Conservation (phyloP, 345 rosid genomes). For the Sapria himalayana region DNA sequence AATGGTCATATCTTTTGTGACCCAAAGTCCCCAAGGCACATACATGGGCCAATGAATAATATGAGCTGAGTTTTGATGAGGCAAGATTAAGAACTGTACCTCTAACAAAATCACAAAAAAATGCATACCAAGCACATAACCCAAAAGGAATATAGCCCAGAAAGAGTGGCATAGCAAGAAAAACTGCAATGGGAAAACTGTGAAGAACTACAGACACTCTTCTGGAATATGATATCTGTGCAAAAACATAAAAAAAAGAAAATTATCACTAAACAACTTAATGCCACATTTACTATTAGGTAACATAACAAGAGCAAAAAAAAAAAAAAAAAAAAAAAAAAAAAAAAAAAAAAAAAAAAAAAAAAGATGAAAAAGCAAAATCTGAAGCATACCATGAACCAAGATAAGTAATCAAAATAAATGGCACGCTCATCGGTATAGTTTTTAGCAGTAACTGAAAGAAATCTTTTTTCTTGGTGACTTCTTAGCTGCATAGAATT, state of each 20-base stretch:
- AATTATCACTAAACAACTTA: slow-evolving; percentile 1
- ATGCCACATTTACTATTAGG: too few species aligned
- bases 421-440: slow-evolving; percentile 45
- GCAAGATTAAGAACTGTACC: slow-evolving; percentile 21
- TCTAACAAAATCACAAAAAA: slow-evolving; percentile 39
- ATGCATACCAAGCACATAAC: slow-evolving; percentile 23
- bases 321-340: slow-evolving; percentile 5
- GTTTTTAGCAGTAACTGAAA: slow-evolving; percentile 14
- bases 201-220: slow-evolving; percentile 52
- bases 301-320: not conserved
- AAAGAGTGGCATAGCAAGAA: slow-evolving; percentile 43
- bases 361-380: too few species aligned
- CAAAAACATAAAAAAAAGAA: slow-evolving; percentile 8
- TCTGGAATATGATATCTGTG: slow-evolving; percentile 67
- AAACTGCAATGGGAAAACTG: slow-evolving; percentile 37
- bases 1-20: too few species aligned
- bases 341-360: too few species aligned
- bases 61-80: too few species aligned
- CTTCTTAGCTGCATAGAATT: slow-evolving; percentile 51
- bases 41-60: too few species aligned
- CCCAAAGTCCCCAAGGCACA: too few species aligned
- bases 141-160: slow-evolving; percentile 27
- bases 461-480: slow-evolving; percentile 34
- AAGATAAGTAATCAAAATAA: slow-evolving; percentile 82
- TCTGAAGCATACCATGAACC: slow-evolving; percentile 40